Percentiles rank a stretch among this genome's conserved stretches.
Conservation (phyloP, 2,329 filamentous ascomycete species). For the Pestalotiopsis sp. region DNA sequence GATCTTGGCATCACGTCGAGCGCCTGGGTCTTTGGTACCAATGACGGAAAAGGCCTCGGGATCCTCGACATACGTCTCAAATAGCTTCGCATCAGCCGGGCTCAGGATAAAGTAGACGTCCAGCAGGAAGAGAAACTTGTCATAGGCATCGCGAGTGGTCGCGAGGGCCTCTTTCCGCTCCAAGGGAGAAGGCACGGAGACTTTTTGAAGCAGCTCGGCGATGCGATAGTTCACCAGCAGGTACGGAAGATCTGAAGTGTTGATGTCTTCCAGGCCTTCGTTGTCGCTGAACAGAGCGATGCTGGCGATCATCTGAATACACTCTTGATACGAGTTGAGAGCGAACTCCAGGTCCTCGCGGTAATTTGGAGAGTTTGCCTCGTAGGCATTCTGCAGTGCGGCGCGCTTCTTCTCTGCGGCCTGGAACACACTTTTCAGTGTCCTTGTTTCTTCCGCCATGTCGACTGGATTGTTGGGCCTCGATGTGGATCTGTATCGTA, state of each 20-base stretch:
- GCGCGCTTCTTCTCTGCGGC: conserved; percentile 54
- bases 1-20: conserved; percentile 82
- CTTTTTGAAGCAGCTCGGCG: conserved; percentile 76
- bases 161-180: conserved; percentile 67
- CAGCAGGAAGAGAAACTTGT: conserved; percentile 74
- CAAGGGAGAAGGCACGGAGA: conserved; percentile 52
- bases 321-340: conserved; percentile 74
- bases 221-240: conserved; percentile 77
- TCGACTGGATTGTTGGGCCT: not conserved
- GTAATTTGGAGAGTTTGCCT: conserved; percentile 60
- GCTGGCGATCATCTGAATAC: conserved; percentile 67
- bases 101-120: conserved; percentile 79
- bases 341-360: conserved; percentile 65
- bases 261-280: conserved; percentile 83
- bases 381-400: conserved; percentile 64
- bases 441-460: conserved; percentile 45
- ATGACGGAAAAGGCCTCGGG: conserved; percentile 75
- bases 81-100: conserved; percentile 65
- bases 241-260: conserved; percentile 84
- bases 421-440: conserved; percentile 52
- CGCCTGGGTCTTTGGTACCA: conserved; percentile 62
- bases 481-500: not conserved
- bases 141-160: conserved; percentile 71
- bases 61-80: conserved; percentile 73
- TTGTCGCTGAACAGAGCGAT: conserved; percentile 89